Percentiles rank a stretch among this genome's conserved stretches.
phyloP scores from a whole-genome alignment of 1,284 basidiomycete genomes.

The Psilocybe mexicana region DNA sequence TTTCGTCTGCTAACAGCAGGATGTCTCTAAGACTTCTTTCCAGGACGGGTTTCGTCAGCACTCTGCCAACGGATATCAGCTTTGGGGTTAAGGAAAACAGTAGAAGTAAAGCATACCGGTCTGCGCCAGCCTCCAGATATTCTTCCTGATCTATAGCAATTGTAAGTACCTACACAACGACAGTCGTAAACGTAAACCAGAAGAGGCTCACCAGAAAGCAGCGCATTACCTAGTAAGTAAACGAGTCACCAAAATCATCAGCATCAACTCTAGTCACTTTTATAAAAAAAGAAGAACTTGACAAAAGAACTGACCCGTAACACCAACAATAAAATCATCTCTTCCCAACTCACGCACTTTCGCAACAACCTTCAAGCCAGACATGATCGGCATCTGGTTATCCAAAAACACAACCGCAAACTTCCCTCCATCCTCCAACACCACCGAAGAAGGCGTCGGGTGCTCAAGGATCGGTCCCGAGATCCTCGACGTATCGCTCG shows the following conservation, averaged over 20 bases:
- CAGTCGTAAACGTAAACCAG: not conserved
- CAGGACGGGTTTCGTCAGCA: slow-evolving; percentile 70
- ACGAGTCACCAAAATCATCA: slow-evolving; percentile 21
- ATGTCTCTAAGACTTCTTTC: slow-evolving; percentile 59
- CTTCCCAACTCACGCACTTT: slow-evolving; percentile 68
- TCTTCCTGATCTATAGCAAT: slow-evolving; percentile 50
- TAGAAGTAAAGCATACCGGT: slow-evolving; percentile 52
- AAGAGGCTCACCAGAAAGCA: slow-evolving; percentile 39
- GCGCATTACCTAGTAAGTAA: slow-evolving; percentile 40
- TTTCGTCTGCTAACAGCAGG: slow-evolving; percentile 53
- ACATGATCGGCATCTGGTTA: slow-evolving; percentile 86
- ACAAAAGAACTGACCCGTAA: slow-evolving; percentile 51
- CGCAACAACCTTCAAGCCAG: slow-evolving; percentile 71
- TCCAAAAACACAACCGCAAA: slow-evolving; percentile 83
- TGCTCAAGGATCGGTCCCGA: slow-evolving; percentile 36
- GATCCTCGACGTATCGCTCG: slow-evolving; percentile 34
- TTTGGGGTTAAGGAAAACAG: slow-evolving; percentile 1
- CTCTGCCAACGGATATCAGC: slow-evolving; percentile 33
- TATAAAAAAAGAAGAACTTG: not conserved
- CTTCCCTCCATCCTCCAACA: slow-evolving; percentile 32
- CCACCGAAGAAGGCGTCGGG: slow-evolving; percentile 12
- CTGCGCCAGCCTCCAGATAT: slow-evolving; percentile 76
- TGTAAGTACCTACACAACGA: slow-evolving; percentile 21
- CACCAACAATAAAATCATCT: slow-evolving; percentile 76
- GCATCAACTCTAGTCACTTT: not conserved